A percentile compares a stretch with the other conserved stretches of the same genome.
These are phyloP conservation scores for Calocybe indica DNA, from an alignment of 768 basidiomycete genomes.

Conservation along the genomic window DNA sequence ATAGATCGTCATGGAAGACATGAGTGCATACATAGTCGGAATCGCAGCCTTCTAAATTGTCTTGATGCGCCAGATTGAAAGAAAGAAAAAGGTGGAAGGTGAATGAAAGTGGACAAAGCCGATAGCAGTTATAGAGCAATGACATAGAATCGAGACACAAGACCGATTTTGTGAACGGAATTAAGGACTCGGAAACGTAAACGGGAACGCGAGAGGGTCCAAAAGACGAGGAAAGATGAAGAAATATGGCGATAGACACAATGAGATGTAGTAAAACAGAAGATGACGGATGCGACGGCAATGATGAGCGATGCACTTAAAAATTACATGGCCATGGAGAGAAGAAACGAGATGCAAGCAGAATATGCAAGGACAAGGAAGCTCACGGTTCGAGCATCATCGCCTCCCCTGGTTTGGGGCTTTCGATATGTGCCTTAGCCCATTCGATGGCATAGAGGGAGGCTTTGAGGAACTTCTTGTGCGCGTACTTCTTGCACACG, in stretches of 20 bases:
- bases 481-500: constrained; percentile 93
- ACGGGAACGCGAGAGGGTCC: constrained; percentile 7
- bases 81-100: constrained; percentile 11
- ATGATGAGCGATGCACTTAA: not conserved
- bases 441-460: constrained; percentile 72
- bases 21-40: constrained; percentile 3
- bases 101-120: constrained; percentile 1
- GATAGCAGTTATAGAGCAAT: constrained; percentile 17
- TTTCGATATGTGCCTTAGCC: constrained; percentile 49
- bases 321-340: constrained; percentile 5
- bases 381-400: constrained; percentile 42
- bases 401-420: constrained; percentile 28
- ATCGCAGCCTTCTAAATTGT: not conserved
- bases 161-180: constrained; percentile 1
- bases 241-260: constrained; percentile 15
- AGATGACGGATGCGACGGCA: constrained; percentile 10
- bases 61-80: not conserved
- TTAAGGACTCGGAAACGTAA: constrained; percentile 9
- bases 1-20: constrained; percentile 1
- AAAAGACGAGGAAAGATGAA: constrained; percentile 13
- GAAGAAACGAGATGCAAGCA: constrained; percentile 16
- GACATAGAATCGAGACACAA: constrained; percentile 5
- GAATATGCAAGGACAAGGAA: constrained; percentile 11
- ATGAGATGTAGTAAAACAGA: constrained; percentile 6
- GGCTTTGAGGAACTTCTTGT: constrained; percentile 97